These are phyloP conservation scores for Panellus pusillus DNA, from an alignment of 768 basidiomycete genomes.

Conservation along the genomic window DNA sequence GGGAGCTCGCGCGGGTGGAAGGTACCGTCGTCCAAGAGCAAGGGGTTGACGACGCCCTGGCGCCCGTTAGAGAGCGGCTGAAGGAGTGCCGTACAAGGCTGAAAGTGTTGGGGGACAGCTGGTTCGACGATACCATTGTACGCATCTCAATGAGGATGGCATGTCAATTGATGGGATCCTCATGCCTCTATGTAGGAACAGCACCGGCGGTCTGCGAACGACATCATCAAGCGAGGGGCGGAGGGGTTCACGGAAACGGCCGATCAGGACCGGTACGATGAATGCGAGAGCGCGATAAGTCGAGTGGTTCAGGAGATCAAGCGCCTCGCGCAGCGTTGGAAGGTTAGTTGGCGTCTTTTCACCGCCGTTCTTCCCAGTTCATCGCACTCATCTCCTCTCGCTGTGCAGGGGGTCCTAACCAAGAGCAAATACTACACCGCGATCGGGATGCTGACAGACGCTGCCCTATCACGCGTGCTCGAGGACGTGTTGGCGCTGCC, in stretches of 20 bases:
- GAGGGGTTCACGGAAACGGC: constrained; percentile 69
- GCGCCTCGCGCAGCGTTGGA: constrained; percentile 62
- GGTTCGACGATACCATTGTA: constrained; percentile 73
- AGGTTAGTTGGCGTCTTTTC: constrained; percentile 53
- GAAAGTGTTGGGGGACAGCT: constrained; percentile 59
- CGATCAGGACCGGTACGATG: constrained; percentile 73
- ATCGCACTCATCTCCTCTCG: not conserved
- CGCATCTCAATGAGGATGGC: constrained; percentile 27
- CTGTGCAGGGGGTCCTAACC: constrained; percentile 61
- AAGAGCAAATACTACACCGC: constrained; percentile 71
- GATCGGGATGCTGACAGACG: constrained; percentile 70
- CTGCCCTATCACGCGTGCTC: constrained; percentile 64
- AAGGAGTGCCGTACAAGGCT: constrained; percentile 53
- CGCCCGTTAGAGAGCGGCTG: constrained; percentile 44
- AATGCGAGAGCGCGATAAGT: constrained; percentile 70
- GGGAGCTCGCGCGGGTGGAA: constrained; percentile 48
- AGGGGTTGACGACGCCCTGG: constrained; percentile 9
- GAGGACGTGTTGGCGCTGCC: constrained; percentile 71
- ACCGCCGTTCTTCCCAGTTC: not conserved
- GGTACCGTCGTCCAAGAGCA: constrained; percentile 16
- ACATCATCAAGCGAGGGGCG: constrained; percentile 50
- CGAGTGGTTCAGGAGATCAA: constrained; percentile 65
- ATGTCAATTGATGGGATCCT: constrained; percentile 1
- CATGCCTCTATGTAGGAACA: constrained; percentile 39
- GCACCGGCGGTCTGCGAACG: constrained; percentile 44